Evolutionary conservation across 2,329 filamentous ascomycete species (phyloP).

Genomic region (Aspergillus sp.): DNA sequence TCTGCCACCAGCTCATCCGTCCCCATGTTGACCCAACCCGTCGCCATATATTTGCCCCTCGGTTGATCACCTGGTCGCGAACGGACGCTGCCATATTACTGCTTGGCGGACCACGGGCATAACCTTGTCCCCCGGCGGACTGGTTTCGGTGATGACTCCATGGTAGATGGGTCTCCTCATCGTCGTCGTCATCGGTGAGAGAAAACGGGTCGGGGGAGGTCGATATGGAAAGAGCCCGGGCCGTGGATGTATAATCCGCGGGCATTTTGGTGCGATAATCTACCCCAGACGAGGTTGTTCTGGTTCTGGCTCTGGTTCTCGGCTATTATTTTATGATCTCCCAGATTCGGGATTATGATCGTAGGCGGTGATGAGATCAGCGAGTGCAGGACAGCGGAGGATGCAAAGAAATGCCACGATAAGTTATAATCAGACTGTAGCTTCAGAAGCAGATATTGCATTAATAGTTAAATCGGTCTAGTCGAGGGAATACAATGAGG

Average conservation of each 20-base stretch:
- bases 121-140: slow-evolving; percentile 32
- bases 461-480: too few relatives aligned
- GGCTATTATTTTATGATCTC: too few relatives aligned
- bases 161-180: slow-evolving; percentile 32
- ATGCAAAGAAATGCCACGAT: too few relatives aligned
- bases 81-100: slow-evolving; percentile 10
- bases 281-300: too few relatives aligned
- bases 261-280: slow-evolving; percentile 24
- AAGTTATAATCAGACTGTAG: too few relatives aligned
- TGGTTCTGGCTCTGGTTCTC: too few relatives aligned
- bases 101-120: slow-evolving; percentile 26
- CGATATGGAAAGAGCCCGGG: slow-evolving; percentile 47
- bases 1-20: slow-evolving; percentile 48
- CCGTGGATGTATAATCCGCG: slow-evolving; percentile 44
- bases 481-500: too few relatives aligned
- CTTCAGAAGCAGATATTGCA: too few relatives aligned
- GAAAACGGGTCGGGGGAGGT: slow-evolving; percentile 40
- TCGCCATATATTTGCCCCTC: slow-evolving; percentile 27
- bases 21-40: slow-evolving; percentile 27
- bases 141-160: slow-evolving; percentile 41
- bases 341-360: too few relatives aligned
- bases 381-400: too few relatives aligned
- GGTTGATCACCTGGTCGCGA: slow-evolving; percentile 33
- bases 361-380: too few relatives aligned
- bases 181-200: slow-evolving; percentile 32